Evolutionary conservation across 2,329 filamentous ascomycete species (phyloP).

Genomic region (Phaeosphaeriaceae sp.): DNA sequence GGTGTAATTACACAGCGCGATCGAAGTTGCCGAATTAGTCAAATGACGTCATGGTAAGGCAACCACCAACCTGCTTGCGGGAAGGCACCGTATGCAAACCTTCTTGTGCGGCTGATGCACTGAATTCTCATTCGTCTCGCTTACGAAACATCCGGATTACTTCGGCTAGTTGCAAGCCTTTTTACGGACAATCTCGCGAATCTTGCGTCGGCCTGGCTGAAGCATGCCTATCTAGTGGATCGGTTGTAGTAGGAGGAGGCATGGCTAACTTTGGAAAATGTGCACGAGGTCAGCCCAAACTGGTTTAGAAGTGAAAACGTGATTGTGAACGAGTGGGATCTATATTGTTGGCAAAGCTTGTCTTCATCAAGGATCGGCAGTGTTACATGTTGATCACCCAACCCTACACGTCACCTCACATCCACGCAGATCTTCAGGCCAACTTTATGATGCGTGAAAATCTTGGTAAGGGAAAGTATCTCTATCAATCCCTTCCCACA

Average conservation of each 20-base stretch:
- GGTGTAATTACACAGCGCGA: constrained; percentile 10
- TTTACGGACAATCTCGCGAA: too few species aligned
- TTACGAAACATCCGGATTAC: too few species aligned
- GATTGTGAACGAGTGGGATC: background rate
- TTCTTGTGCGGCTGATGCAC: background rate
- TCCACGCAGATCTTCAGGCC: background rate
- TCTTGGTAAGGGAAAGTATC: background rate
- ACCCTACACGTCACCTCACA: background rate
- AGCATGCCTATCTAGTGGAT: too few species aligned
- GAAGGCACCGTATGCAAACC: background rate
- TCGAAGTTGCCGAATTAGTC: constrained; percentile 3
- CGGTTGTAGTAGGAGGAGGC: too few species aligned
- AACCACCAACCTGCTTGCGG: constrained; percentile 4
- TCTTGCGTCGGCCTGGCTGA: too few species aligned
- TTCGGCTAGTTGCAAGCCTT: too few species aligned
- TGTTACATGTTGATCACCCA: background rate
- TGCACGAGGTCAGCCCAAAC: too few species aligned
- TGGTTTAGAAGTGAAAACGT: background rate
- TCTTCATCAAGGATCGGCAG: too few species aligned
- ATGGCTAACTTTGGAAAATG: too few species aligned
- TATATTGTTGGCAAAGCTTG: background rate
- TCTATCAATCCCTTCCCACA: too few species aligned
- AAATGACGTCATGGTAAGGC: constrained; percentile 14
- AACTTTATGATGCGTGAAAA: background rate
- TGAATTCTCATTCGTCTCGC: too few species aligned